Evolutionary conservation across 257 asterid species (phyloP).

Genomic region (Solanum ahanhuiri): DNA sequence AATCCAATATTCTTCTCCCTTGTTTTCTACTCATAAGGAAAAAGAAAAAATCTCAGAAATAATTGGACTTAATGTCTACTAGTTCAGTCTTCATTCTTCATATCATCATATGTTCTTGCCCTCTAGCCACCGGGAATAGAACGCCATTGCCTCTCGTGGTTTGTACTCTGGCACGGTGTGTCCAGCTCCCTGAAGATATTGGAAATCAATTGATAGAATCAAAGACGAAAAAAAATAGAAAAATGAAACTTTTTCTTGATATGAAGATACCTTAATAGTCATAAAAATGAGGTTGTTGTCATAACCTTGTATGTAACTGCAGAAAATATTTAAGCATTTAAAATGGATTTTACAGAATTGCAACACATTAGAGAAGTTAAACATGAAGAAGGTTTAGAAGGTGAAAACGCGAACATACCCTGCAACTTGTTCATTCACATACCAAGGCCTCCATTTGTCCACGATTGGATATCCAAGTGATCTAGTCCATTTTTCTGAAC

Average conservation of each 20-base stretch:
- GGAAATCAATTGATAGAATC: not conserved
- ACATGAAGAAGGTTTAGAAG: not conserved
- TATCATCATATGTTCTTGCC: constrained; percentile 35
- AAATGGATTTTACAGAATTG: not conserved
- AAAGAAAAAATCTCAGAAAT: not conserved
- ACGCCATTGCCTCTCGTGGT: constrained; percentile 70
- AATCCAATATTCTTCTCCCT: not conserved
- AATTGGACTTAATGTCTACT: not conserved
- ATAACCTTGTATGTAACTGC: constrained; percentile 71
- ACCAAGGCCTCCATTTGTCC: constrained; percentile 90
- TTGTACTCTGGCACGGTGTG: constrained; percentile 94
- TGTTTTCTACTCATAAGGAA: not conserved
- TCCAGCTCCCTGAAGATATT: constrained; percentile 64
- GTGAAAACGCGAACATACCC: constrained; percentile 40
- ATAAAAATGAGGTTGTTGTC: constrained; percentile 72
- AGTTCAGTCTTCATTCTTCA: not conserved
- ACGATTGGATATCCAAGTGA: constrained; percentile 64
- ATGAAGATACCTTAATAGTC: constrained; percentile 58
- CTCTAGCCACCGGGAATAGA: constrained; percentile 64
- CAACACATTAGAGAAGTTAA: not conserved
- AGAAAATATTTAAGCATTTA: not conserved
- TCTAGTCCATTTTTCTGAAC: constrained; percentile 83
- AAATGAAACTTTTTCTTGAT: not conserved
- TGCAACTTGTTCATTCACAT: constrained; percentile 52
- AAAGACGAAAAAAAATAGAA: not conserved